phyloP scores from a whole-genome alignment of 345 rosid genomes.

The Eucalyptus camaldulensis region DNA sequence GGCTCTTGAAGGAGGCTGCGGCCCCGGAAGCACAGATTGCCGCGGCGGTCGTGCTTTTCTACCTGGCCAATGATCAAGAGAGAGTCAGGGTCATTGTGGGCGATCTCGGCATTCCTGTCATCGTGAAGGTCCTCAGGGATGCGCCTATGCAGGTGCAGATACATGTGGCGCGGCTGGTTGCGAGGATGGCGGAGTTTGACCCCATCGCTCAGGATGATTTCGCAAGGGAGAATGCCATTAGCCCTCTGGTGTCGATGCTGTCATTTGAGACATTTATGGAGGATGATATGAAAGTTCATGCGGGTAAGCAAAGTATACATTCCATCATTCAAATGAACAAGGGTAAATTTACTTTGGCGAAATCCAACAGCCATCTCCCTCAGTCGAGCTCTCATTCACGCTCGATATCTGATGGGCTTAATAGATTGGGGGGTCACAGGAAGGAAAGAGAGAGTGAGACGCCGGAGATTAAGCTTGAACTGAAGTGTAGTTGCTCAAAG shows the following conservation, averaged over 20 bases:
- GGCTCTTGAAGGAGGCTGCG: conserved; percentile 47
- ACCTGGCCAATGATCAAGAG: conserved; percentile 47
- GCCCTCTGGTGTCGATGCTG: conserved; percentile 68
- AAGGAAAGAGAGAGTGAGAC: conserved; percentile 68
- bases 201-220: conserved; percentile 65
- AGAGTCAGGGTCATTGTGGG: conserved; percentile 45
- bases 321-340: conserved; percentile 68
- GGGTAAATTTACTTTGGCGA: conserved; percentile 9
- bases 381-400: conserved; percentile 25
- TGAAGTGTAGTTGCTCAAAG: conserved; percentile 54
- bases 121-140: conserved; percentile 57
- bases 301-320: conserved; percentile 60
- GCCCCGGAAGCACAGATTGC: conserved; percentile 68
- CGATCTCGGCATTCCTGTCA: conserved; percentile 47
- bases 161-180: conserved; percentile 48
- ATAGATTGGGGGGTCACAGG: conserved; percentile 22
- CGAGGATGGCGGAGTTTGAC: conserved; percentile 69
- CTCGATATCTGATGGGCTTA: conserved; percentile 20
- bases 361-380: conserved; percentile 15
- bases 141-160: conserved; percentile 63
- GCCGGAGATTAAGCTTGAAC: conserved; percentile 43
- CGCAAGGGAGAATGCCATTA: conserved; percentile 69
- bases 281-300: conserved; percentile 11
- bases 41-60: conserved; percentile 25
- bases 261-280: conserved; percentile 55